phyloP scores from a whole-genome alignment of 345 rosid species.

The Lepidium sativum region DNA sequence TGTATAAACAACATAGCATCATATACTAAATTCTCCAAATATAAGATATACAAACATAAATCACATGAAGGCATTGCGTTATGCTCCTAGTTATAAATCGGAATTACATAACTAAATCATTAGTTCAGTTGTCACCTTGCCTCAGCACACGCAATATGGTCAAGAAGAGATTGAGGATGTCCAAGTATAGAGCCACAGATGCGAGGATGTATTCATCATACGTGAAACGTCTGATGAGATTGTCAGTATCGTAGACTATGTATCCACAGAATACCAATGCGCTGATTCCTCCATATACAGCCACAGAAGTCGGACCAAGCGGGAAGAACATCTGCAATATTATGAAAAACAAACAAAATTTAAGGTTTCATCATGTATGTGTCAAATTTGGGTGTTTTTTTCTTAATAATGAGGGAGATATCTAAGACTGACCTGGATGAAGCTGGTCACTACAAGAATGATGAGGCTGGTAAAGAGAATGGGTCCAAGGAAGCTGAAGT shows the following conservation, averaged over 20 bases:
- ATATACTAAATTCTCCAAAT: background rate
- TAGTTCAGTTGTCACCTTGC: constrained; percentile 41
- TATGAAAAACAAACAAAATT: background rate
- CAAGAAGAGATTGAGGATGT: constrained; percentile 82
- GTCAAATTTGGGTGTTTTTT: background rate
- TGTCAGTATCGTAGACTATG: constrained; percentile 81
- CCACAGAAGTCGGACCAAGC: constrained; percentile 67
- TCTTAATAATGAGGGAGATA: background rate
- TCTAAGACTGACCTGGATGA: constrained; percentile 60
- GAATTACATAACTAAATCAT: background rate
- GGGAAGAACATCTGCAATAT: constrained; percentile 76
- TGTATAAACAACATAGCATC: constrained; percentile 5
- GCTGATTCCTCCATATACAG: constrained; percentile 70
- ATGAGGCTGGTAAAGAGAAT: constrained; percentile 78
- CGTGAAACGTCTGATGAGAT: constrained; percentile 86
- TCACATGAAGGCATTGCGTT: background rate
- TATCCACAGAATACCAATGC: constrained; percentile 87
- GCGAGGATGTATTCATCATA: constrained; percentile 94
- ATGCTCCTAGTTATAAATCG: background rate
- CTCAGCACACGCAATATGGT: constrained; percentile 75
- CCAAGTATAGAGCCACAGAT: constrained; percentile 78
- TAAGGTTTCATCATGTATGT: background rate
- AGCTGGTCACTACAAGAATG: constrained; percentile 64
- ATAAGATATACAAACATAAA: constrained; percentile 12
- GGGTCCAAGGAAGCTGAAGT: constrained; percentile 87